Evolutionary conservation across 2,329 filamentous ascomycete species (phyloP).

Genomic region (Thelonectria rubi): DNA sequence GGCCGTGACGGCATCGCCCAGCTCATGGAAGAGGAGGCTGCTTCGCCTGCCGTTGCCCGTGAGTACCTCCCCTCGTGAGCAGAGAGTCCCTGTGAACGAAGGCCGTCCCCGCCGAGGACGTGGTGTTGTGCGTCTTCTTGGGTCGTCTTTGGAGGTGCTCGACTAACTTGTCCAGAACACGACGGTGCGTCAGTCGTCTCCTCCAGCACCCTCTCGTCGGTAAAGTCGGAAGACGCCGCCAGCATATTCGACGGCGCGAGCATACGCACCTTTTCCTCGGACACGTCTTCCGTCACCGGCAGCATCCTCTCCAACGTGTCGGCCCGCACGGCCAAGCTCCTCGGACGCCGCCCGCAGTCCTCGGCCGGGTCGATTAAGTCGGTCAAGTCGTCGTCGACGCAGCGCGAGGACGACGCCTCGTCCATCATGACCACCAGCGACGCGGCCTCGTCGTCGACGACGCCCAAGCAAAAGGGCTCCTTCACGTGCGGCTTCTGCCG

Average conservation of each 20-base stretch:
- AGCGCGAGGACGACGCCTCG: slow-evolving; percentile 37
- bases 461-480: slow-evolving; percentile 50
- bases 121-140: not conserved
- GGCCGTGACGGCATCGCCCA: slow-evolving; percentile 46
- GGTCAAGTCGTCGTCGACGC: slow-evolving; percentile 27
- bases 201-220: slow-evolving; percentile 47
- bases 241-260: slow-evolving; percentile 51
- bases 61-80: slow-evolving; percentile 32
- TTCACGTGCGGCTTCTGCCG: slow-evolving; percentile 54
- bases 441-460: slow-evolving; percentile 33
- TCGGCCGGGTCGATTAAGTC: slow-evolving; percentile 36
- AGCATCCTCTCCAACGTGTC: slow-evolving; percentile 54
- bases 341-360: slow-evolving; percentile 43
- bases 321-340: slow-evolving; percentile 48
- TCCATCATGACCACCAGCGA: slow-evolving; percentile 37
- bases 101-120: not conserved
- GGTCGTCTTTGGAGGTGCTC: not conserved
- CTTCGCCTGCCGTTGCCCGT: slow-evolving; percentile 41
- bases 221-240: slow-evolving; percentile 48
- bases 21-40: slow-evolving; percentile 47
- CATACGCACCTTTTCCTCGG: slow-evolving; percentile 51
- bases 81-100: not conserved
- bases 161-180: slow-evolving; percentile 36
- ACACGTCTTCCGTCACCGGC: slow-evolving; percentile 51
- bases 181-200: slow-evolving; percentile 49